Evolutionary conservation across 202 grass and related monocot genomes (phyloP), one percentile per base, ranked within the genome.

Genomic region (Hordeum pubiflorum): DNA sequence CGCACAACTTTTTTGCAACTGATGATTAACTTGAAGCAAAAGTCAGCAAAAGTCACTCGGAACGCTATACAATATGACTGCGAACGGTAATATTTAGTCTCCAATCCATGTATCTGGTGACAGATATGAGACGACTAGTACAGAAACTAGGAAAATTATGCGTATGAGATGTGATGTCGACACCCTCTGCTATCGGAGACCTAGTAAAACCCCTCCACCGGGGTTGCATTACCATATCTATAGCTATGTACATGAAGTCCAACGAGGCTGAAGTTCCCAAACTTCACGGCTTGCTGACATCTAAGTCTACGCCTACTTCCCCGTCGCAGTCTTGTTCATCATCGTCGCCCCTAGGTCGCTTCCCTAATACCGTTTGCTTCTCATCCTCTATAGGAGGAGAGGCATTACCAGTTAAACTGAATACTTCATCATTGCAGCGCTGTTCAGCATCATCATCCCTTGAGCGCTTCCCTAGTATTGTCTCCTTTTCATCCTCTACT

Each of bases 221-320:
- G 83, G 79, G 78, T 79, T 32, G 10, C 57, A 38, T 62, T 69
- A 75, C 40, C 79, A 79, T 89, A 76, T 79, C 83, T 86, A 86
- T 89, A 86, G 54, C 80, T 89, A 89, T 89, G 54, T 83, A 89
- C 83, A 86, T 11, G n/a, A 20, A 74, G 21, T 75, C 74, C 82
- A 79, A 39, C 6, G 61, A 83, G 32, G 56, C 75, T 44, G 79
- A 77, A n/a, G 11, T 14, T 17, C 39, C 81, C 85, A 78, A 79
- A 81, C 73, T 67, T 82, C 73, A 85, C 10, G 67, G 56, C 66
- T 69, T 37, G 65, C 74, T 82, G 81, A 77, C 77, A 79, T 85
- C 85, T 91, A 85, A 3, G 12, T 85, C 82, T 87, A 85, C 10
- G 37, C 81, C 81, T 79, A 70, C 75, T 71, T 86, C 80, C 54